phyloP scores from a whole-genome alignment of 805 yeast species.

The Yamadazyma akitaensis region DNA sequence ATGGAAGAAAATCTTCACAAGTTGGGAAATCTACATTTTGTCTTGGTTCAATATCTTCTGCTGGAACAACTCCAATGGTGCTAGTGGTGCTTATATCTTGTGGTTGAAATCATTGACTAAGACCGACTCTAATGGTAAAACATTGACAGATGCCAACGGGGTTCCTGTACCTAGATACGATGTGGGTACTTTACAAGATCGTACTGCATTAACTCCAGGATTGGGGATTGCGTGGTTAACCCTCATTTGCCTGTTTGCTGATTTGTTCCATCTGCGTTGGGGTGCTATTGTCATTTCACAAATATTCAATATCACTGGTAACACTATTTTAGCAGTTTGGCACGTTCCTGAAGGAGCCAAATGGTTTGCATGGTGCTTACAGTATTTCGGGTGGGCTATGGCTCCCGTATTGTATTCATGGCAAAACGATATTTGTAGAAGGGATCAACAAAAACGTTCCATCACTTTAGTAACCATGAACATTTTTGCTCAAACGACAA shows the following conservation, averaged over 20 bases:
- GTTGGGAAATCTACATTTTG: slow-evolving; percentile 61
- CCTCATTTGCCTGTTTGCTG: slow-evolving; percentile 35
- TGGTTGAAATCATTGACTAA: slow-evolving; percentile 48
- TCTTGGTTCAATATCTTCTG: slow-evolving; percentile 54
- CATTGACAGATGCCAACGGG: slow-evolving; percentile 20
- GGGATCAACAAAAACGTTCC: slow-evolving; percentile 54
- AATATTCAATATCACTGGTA: slow-evolving; percentile 52
- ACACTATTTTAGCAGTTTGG: slow-evolving; percentile 57
- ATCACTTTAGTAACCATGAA: slow-evolving; percentile 56
- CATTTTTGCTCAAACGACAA: slow-evolving; percentile 51
- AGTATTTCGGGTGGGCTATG: slow-evolving; percentile 61
- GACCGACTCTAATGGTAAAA: slow-evolving; percentile 8
- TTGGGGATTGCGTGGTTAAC: slow-evolving; percentile 40
- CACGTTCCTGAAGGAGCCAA: slow-evolving; percentile 53
- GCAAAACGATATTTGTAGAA: slow-evolving; percentile 55
- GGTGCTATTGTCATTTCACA: slow-evolving; percentile 53
- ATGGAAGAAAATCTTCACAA: slow-evolving; percentile 52
- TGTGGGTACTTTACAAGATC: slow-evolving; percentile 36
- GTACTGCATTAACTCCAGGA: slow-evolving; percentile 46
- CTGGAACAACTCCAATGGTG: slow-evolving; percentile 57
- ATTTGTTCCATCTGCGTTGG: slow-evolving; percentile 48
- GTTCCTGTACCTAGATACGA: slow-evolving; percentile 20
- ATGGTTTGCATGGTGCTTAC: slow-evolving; percentile 62
- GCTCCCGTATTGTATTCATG: slow-evolving; percentile 60
- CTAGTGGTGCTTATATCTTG: slow-evolving; percentile 42